Evolutionary conservation across 257 asterid species (phyloP).

Genomic region (Prunella vulgaris): DNA sequence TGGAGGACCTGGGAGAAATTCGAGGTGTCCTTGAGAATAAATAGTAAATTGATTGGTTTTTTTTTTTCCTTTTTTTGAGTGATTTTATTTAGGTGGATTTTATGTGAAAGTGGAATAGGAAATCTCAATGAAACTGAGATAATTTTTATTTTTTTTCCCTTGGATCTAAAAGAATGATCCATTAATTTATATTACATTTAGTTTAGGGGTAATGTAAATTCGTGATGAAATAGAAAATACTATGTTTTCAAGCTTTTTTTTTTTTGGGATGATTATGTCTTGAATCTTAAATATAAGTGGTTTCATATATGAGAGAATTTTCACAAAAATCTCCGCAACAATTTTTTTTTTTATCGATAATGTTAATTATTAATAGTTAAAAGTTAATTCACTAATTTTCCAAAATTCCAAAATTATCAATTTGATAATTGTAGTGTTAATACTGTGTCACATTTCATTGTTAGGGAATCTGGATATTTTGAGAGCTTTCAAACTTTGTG

Average conservation of each 20-base stretch:
- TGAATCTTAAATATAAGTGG: too few species aligned
- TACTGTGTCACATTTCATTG: too few species aligned
- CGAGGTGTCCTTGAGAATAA: conserved; percentile 39
- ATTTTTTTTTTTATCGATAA: too few species aligned
- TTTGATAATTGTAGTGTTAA: too few species aligned
- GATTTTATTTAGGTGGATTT: conserved; percentile 22
- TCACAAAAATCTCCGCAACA: too few species aligned
- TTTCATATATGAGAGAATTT: too few species aligned
- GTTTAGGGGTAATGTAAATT: conserved; percentile 42
- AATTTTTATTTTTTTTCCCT: conserved; percentile 35
- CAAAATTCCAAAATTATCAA: too few species aligned
- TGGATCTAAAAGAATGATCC: conserved; percentile 34
- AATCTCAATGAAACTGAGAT: not conserved
- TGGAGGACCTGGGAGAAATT: conserved; percentile 62
- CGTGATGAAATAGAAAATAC: conserved; percentile 41
- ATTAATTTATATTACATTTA: conserved; percentile 32
- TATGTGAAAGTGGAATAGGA: conserved; percentile 10
- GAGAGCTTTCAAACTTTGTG: too few species aligned
- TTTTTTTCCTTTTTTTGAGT: not conserved
- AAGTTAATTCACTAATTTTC: too few species aligned
- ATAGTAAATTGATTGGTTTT: not conserved
- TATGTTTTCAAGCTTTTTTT: not conserved
- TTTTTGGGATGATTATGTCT: too few species aligned
- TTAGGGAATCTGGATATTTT: too few species aligned
- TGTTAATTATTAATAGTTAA: too few species aligned